Conservation (phyloP, 495 filamentous ascomycete genomes). For the Daldinia decipiens region DNA sequence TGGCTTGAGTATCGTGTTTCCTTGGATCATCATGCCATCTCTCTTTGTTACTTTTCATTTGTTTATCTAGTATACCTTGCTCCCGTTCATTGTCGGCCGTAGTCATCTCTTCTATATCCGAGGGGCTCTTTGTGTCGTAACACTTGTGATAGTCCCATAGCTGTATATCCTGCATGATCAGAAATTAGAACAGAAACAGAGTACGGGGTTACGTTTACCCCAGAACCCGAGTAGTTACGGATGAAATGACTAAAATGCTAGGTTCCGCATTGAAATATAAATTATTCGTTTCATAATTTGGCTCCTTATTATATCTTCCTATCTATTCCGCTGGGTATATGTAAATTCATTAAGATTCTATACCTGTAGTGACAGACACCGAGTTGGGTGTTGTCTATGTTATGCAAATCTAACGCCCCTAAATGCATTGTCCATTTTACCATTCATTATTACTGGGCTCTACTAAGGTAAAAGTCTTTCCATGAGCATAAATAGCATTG, state of each 20-base stretch:
- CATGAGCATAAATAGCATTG: background rate
- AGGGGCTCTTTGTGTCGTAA: background rate
- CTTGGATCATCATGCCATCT: background rate
- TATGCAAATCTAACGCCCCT: background rate
- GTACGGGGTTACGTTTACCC: too few species aligned
- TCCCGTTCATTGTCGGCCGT: background rate
- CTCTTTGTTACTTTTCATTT: background rate
- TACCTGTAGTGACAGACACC: background rate
- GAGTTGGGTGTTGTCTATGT: background rate
- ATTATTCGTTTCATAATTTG: background rate
- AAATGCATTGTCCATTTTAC: background rate
- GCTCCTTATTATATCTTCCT: background rate
- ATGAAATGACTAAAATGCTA: background rate
- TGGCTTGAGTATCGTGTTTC: background rate
- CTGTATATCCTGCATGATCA: background rate
- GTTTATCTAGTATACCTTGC: background rate
- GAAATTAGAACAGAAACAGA: background rate
- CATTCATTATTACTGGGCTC: background rate
- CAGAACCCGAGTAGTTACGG: too few species aligned
- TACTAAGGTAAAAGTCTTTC: background rate
- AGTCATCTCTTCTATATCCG: background rate
- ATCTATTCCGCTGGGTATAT: conserved; percentile 1
- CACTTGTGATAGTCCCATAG: background rate
- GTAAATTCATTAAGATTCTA: background rate
- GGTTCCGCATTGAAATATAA: background rate